A percentile compares a stretch with the other conserved stretches of the same genome.
These are phyloP conservation scores for Tolypocladium nubicola DNA, from an alignment of 2,329 filamentous ascomycete species.

Conservation along the genomic window DNA sequence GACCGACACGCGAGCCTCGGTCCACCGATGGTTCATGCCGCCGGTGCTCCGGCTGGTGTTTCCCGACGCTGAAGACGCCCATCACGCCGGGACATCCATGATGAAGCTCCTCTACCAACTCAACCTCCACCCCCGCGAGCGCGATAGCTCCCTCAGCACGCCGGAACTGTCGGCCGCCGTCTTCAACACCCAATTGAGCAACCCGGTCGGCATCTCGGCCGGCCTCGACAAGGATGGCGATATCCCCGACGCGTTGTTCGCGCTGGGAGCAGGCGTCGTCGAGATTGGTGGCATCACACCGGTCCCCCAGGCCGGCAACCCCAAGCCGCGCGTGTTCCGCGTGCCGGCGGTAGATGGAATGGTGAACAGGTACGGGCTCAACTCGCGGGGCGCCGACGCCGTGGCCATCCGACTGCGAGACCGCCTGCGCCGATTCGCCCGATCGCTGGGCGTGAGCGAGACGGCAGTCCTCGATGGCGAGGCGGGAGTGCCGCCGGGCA, in stretches of 20 bases:
- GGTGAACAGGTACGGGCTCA: constrained; percentile 93
- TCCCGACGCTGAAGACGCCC: constrained; percentile 82
- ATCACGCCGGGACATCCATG: constrained; percentile 62
- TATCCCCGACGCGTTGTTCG: constrained; percentile 75
- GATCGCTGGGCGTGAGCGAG: constrained; percentile 59
- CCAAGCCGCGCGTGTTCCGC: constrained; percentile 78
- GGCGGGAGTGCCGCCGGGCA: constrained; percentile 72
- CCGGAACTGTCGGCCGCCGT: constrained; percentile 36
- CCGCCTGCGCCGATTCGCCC: constrained; percentile 68
- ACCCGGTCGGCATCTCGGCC: constrained; percentile 90
- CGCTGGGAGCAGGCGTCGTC: constrained; percentile 73
- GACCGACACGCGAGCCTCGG: constrained; percentile 64
- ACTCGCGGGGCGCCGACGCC: constrained; percentile 79
- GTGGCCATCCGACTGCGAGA: constrained; percentile 72
- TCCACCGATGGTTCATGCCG: constrained; percentile 58
- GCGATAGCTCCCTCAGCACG: constrained; percentile 33
- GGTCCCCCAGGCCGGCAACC: constrained; percentile 78
- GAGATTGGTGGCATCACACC: constrained; percentile 90
- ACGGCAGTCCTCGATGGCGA: constrained; percentile 65
- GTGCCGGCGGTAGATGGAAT: constrained; percentile 74
- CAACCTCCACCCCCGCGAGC: constrained; percentile 73
- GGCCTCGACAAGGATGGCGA: constrained; percentile 93
- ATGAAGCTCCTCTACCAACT: constrained; percentile 65
- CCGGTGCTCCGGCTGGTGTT: constrained; percentile 55
- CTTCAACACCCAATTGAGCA: constrained; percentile 67